Base-by-base conservation (phyloP, 208 protist species). In the Trypanosoma scelopori region DNA sequence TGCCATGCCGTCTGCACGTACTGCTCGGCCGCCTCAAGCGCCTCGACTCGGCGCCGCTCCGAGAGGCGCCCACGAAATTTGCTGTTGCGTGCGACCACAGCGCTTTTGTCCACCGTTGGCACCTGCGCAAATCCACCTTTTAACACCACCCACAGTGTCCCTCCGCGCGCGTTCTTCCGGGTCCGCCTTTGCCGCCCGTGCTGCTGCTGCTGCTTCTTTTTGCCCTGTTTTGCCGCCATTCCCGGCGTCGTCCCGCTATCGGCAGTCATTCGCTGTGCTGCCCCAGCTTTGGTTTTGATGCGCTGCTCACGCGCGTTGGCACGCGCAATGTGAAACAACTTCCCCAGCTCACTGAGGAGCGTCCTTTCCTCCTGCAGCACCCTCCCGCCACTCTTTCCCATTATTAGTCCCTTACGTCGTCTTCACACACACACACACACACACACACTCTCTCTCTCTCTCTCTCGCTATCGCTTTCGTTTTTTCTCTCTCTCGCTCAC, bases 1-100 rank as follows among this genome's bases (percentile, higher is more conserved):
- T 78, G 64, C 81, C 81, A 91, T 51, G 89, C 89, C n/a, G 79
- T 89, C 56, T 83, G 55, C 3, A 92, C 46, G 53, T 91, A 94
- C 30, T 55, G 65, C 62, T 92, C 85, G 0, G 89, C 89, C 45
- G 55, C 62, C 67, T 74, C 66, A 1, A 94, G 55, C 1, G 84
- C 76, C 16, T 50, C 71, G 16, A 78, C n/a, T 1, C 89, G 81
- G n/a, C 58, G 61, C 41, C 58, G 46, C 69, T 85, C 72, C 0
- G 81, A 83, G 1, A 84, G 77, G 7, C 65, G n/a, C 0, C 67
- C 71, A 12, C 85, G 85, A 41, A 71, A 66, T 0, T 13, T 42
- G 18, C 12, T 57, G 47, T 66, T 71, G 15, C 48, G 52, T 12
- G 32, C 32, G 30, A 67, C 50, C 9, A 22, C 30, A 7, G 37